These are phyloP conservation scores for Periconia digitata DNA, from an alignment of 2,329 filamentous ascomycete genomes.

Conservation along the genomic window DNA sequence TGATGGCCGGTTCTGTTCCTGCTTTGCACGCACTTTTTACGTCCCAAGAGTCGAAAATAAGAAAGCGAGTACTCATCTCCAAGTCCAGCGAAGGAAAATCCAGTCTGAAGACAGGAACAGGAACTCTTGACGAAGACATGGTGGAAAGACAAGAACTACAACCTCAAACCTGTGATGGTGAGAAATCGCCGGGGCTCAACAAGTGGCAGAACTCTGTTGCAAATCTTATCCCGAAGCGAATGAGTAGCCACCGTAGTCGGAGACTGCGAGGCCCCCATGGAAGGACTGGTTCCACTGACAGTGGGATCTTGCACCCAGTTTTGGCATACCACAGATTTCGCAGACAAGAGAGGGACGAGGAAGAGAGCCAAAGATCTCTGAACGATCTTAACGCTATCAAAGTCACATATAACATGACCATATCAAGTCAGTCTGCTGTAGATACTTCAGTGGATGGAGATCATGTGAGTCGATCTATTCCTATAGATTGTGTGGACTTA, in stretches of 20 bases:
- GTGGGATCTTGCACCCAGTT: conserved; percentile 3
- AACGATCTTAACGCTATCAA: not conserved
- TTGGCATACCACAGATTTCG: conserved; percentile 10
- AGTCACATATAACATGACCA: conserved; percentile 9
- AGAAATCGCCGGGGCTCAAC: conserved; percentile 1
- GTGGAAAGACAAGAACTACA: not conserved
- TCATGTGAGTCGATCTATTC: not conserved
- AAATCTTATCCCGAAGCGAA: conserved; percentile 3
- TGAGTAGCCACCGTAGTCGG: not conserved
- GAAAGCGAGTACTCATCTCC: not conserved
- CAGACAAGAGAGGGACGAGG: conserved; percentile 5
- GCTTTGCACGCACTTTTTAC: conserved; percentile 13
- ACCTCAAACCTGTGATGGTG: not conserved
- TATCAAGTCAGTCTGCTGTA: conserved; percentile 4
- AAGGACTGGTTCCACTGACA: conserved; percentile 6
- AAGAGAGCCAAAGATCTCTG: not conserved
- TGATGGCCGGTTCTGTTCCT: conserved; percentile 12
- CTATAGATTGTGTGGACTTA: not conserved
- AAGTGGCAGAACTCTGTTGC: conserved; percentile 7
- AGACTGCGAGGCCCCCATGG: not conserved
- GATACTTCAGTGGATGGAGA: not conserved
- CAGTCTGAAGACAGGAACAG: not conserved
- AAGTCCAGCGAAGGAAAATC: not conserved
- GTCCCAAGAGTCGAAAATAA: conserved; percentile 2
- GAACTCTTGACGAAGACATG: not conserved